These are phyloP conservation scores for Arthrobotrys sphaeroides DNA, from an alignment of 2,329 filamentous ascomycete genomes.

Conservation along the genomic window DNA sequence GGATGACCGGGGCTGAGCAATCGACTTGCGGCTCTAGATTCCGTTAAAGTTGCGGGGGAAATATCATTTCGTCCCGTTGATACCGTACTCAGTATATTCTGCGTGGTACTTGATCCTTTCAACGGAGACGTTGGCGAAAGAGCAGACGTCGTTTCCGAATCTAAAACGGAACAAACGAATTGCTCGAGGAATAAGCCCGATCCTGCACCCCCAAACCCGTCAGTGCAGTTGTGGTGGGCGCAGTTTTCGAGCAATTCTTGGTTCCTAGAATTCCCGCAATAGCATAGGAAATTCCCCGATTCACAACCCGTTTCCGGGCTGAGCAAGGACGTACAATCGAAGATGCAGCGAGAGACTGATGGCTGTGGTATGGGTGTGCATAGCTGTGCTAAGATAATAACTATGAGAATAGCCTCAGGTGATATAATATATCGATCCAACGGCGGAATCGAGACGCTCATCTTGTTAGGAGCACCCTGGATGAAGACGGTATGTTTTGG, in stretches of 20 bases:
- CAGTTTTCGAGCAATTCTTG: constrained; percentile 19
- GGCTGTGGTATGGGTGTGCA: constrained; percentile 12
- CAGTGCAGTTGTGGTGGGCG: constrained; percentile 18
- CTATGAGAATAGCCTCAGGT: background rate
- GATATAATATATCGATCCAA: background rate
- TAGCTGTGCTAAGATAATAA: background rate
- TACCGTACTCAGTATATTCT: no score
- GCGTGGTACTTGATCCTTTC: background rate
- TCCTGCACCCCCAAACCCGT: constrained; percentile 18
- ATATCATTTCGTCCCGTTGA: background rate
- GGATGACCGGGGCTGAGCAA: background rate
- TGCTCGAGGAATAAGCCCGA: constrained; percentile 7
- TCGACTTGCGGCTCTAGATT: background rate
- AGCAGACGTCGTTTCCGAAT: background rate
- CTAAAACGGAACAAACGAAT: constrained; percentile 23
- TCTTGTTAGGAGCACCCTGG: background rate
- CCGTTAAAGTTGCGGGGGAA: background rate
- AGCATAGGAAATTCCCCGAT: constrained; percentile 32
- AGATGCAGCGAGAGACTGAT: constrained; percentile 19
- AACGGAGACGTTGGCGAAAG: background rate
- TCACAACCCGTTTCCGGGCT: constrained; percentile 23
- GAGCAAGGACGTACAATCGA: constrained; percentile 36
- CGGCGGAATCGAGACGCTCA: background rate
- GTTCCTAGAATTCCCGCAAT: constrained; percentile 42
- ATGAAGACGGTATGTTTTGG: background rate